Conservation (phyloP, 768 basidiomycete genomes). For the Mycena epipterygia region DNA sequence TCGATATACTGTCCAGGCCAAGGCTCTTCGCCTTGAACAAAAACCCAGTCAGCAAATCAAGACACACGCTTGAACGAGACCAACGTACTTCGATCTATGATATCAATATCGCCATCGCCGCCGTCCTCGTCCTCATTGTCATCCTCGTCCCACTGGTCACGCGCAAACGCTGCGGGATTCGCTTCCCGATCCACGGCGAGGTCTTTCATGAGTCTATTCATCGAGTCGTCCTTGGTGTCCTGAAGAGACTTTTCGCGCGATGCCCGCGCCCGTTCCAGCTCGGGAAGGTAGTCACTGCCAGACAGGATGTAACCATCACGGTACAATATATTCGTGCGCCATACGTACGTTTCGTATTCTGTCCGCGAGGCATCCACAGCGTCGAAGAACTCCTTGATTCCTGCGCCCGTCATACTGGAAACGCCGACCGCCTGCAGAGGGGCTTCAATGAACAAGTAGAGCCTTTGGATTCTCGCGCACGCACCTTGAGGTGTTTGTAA, state of each 20-base stretch:
- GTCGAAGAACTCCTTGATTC: slow-evolving; percentile 91
- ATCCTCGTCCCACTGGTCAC: slow-evolving; percentile 77
- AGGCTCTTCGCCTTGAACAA: slow-evolving; percentile 68
- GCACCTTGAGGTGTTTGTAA: slow-evolving; percentile 93
- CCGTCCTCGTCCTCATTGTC: slow-evolving; percentile 70
- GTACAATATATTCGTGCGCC: background rate
- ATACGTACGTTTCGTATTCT: slow-evolving; percentile 88
- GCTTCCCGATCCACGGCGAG: slow-evolving; percentile 78
- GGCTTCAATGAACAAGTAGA: background rate
- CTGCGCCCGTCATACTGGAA: slow-evolving; percentile 95
- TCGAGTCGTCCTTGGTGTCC: slow-evolving; percentile 79
- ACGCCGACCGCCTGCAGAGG: slow-evolving; percentile 88
- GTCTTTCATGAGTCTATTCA: slow-evolving; percentile 85
- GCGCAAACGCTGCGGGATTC: slow-evolving; percentile 68
- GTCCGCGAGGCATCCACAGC: slow-evolving; percentile 90
- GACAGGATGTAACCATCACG: slow-evolving; percentile 18
- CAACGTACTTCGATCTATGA: slow-evolving; percentile 81
- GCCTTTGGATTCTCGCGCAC: slow-evolving; percentile 33
- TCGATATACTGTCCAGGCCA: slow-evolving; percentile 86
- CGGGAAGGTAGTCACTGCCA: slow-evolving; percentile 90
- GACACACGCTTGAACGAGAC: slow-evolving; percentile 10
- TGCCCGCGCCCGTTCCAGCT: slow-evolving; percentile 79
- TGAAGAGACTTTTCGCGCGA: slow-evolving; percentile 74
- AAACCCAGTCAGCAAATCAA: slow-evolving; percentile 19
- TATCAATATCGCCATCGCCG: slow-evolving; percentile 62